Evolutionary conservation across 129 eudicot species (phyloP).

Genomic region (Flaveria robusta): DNA sequence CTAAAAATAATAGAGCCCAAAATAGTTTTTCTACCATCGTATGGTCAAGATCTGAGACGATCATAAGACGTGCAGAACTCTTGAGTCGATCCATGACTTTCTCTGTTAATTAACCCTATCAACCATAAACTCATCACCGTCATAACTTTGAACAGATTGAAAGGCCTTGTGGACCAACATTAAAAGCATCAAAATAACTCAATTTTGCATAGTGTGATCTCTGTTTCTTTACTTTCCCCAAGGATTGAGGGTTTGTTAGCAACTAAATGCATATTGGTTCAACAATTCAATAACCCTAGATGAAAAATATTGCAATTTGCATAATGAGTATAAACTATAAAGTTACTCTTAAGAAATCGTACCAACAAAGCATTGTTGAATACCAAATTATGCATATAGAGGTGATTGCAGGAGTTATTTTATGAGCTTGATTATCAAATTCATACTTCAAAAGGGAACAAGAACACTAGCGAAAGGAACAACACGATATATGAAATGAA

Average conservation of each 20-base stretch:
- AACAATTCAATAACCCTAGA: not conserved
- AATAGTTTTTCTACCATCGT: slow-evolving; percentile 65
- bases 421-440: too few species aligned
- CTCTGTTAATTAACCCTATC: slow-evolving; percentile 36
- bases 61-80: slow-evolving; percentile 76
- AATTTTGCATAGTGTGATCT: not conserved
- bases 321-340: not conserved
- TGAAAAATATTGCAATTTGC: not conserved
- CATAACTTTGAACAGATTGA: not conserved
- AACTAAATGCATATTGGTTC: slow-evolving; percentile 46
- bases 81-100: slow-evolving; percentile 63
- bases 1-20: not conserved
- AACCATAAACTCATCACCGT: slow-evolving; percentile 15
- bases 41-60: slow-evolving; percentile 96
- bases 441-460: too few species aligned
- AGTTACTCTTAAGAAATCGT: not conserved
- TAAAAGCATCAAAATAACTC: not conserved
- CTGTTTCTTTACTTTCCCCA: not conserved
- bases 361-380: not conserved
- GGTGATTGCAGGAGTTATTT: not conserved
- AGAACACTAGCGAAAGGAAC: too few species aligned
- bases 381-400: not conserved
- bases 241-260: not conserved
- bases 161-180: not conserved
- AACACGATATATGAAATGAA: not conserved